A percentile compares a stretch with the other conserved stretches of the same genome.
phyloP scores from a whole-genome alignment of 148 eudicot species.

The Diospyros lotus region DNA sequence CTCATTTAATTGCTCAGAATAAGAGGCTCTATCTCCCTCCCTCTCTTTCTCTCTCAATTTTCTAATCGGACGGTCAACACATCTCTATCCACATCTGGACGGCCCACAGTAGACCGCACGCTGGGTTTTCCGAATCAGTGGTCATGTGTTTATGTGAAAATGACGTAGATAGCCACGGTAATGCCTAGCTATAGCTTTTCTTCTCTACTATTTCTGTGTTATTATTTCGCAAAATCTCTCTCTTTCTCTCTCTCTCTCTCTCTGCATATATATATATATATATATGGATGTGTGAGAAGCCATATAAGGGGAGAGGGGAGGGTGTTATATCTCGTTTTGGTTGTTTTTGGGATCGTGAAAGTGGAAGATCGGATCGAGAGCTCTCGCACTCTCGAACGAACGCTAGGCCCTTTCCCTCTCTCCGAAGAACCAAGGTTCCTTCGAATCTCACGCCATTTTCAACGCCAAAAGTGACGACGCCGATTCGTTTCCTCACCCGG shows the following conservation, averaged over 20 bases:
- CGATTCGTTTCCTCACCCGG: background rate
- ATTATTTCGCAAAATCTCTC: background rate
- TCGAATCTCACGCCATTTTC: slow-evolving; percentile 8
- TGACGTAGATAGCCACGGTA: slow-evolving; percentile 5
- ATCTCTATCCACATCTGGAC: slow-evolving; percentile 9
- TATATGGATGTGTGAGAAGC: background rate
- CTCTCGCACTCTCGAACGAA: slow-evolving; percentile 14
- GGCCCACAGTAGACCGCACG: slow-evolving; percentile 21
- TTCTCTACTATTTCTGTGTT: background rate
- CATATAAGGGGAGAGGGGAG: too few species aligned
- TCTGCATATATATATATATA: background rate
- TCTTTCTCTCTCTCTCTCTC: background rate
- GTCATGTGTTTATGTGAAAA: background rate
- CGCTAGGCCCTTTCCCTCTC: slow-evolving; percentile 14
- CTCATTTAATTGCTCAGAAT: slow-evolving; percentile 29
- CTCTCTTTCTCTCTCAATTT: background rate
- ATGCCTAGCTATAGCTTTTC: background rate
- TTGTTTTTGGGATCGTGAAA: slow-evolving; percentile 39
- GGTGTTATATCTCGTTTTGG: background rate
- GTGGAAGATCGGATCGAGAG: slow-evolving; percentile 59
- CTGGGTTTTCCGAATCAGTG: slow-evolving; percentile 7
- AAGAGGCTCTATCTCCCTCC: background rate
- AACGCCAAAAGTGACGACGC: background rate
- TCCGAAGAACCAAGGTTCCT: slow-evolving; percentile 10
- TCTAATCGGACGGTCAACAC: slow-evolving; percentile 26